Conservation (phyloP, 176 grass and related monocot genomes). For the Hyparrhenia diplandra region DNA sequence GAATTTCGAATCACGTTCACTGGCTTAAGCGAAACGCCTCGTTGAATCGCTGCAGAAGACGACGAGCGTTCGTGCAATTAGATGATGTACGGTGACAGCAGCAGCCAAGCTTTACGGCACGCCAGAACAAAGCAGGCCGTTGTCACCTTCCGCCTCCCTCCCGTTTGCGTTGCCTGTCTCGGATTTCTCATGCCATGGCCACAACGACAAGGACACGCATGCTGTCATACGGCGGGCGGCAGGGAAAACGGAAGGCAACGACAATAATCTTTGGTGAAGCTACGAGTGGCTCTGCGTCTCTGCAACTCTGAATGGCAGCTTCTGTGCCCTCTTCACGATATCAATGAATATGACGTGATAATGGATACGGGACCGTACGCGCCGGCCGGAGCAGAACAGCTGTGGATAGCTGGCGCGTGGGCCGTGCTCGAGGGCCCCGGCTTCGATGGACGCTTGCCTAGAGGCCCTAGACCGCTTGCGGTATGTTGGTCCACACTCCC, state of each 20-base stretch:
- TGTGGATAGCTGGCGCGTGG: slow-evolving; percentile 1
- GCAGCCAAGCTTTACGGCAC: no score
- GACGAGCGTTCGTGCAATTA: slow-evolving; percentile 4
- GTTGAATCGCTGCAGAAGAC: not conserved
- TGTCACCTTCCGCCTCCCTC: not conserved
- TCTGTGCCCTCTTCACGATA: no score
- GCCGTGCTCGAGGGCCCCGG: not conserved
- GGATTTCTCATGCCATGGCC: not conserved
- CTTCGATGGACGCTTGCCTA: not conserved
- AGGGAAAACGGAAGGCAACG: not conserved
- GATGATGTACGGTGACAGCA: not conserved
- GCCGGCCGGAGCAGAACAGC: not conserved
- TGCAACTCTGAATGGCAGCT: no score
- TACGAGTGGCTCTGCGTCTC: no score
- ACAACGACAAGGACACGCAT: not conserved
- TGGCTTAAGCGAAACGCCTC: not conserved
- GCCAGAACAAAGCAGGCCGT: not conserved
- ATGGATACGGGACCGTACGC: not conserved
- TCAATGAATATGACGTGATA: not conserved
- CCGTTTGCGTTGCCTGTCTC: not conserved
- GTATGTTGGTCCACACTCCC: no score
- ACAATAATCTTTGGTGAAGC: no score
- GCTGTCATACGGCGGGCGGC: not conserved
- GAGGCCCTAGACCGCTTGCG: no score
- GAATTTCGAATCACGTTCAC: not conserved